A percentile compares a stretch with the other conserved stretches of the same genome.
These are phyloP conservation scores for Aurifilum marmelostoma DNA, from an alignment of 2,329 filamentous ascomycete species.

Conservation along the genomic window DNA sequence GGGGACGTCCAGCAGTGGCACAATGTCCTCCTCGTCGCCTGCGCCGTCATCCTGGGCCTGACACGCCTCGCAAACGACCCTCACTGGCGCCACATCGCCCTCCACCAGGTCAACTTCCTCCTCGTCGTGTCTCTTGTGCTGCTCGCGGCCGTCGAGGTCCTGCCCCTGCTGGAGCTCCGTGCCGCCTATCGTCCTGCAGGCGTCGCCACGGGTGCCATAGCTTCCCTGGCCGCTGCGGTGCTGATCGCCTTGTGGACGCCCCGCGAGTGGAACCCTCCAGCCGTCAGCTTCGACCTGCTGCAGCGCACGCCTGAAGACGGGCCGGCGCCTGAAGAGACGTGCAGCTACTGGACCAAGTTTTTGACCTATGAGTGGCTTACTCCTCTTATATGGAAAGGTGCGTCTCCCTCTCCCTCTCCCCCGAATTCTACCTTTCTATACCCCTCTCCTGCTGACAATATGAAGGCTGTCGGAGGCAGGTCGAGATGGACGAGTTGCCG, in stretches of 20 bases:
- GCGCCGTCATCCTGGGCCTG: slow-evolving; percentile 23
- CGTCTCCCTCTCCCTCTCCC: not conserved
- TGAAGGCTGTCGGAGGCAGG: slow-evolving; percentile 40
- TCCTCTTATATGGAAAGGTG: slow-evolving; percentile 51
- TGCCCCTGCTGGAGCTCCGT: slow-evolving; percentile 30
- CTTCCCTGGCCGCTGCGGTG: slow-evolving; percentile 43
- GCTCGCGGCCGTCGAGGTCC: slow-evolving; percentile 29
- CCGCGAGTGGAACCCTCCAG: slow-evolving; percentile 54
- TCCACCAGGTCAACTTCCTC: slow-evolving; percentile 29
- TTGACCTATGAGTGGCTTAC: slow-evolving; percentile 56
- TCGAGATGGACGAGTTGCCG: slow-evolving; percentile 53
- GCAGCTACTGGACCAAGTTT: slow-evolving; percentile 57
- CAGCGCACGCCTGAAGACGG: slow-evolving; percentile 41
- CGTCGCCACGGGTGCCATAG: slow-evolving; percentile 40
- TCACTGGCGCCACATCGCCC: slow-evolving; percentile 26
- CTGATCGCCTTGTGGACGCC: slow-evolving; percentile 50
- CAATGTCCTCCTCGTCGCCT: slow-evolving; percentile 19
- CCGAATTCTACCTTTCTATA: too few species aligned
- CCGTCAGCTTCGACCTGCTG: slow-evolving; percentile 43
- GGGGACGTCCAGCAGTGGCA: slow-evolving; percentile 22
- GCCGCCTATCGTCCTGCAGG: slow-evolving; percentile 33
- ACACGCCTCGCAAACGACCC: slow-evolving; percentile 21
- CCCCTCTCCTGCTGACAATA: not conserved
- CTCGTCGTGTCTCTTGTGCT: slow-evolving; percentile 20
- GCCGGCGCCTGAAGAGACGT: slow-evolving; percentile 55